phyloP scores from a whole-genome alignment of 371 early-diverging fungal species.

The Mortierella sp. region DNA sequence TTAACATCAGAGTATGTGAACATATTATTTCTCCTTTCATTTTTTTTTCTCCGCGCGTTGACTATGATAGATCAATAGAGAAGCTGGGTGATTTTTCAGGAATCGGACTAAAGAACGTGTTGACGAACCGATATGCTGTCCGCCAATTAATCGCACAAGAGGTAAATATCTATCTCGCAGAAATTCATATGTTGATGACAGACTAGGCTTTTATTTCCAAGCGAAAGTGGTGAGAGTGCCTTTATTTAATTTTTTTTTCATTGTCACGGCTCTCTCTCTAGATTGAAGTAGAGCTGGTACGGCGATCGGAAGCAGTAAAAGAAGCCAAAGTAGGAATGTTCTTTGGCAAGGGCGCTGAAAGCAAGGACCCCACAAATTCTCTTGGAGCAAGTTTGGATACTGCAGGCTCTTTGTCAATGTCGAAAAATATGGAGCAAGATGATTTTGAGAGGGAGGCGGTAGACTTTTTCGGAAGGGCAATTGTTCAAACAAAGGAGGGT shows the following conservation, averaged over 20 bases:
- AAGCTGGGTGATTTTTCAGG: constrained; percentile 61
- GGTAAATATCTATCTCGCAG: constrained; percentile 57
- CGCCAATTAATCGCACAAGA: constrained; percentile 85
- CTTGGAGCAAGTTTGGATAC: constrained; percentile 19
- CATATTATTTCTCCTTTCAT: neutral
- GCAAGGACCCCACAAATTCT: neutral
- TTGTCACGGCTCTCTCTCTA: constrained; percentile 24
- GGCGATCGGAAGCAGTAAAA: constrained; percentile 63
- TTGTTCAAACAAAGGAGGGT: constrained; percentile 42
- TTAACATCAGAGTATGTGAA: neutral
- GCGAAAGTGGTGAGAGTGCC: neutral
- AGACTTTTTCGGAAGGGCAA: constrained; percentile 81
- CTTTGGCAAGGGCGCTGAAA: constrained; percentile 7
- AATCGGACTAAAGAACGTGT: constrained; percentile 57
- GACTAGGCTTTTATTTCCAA: too few relatives aligned
- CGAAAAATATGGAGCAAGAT: constrained; percentile 9
- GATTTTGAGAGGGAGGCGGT: constrained; percentile 50
- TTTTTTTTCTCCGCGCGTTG: neutral
- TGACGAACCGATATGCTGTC: constrained; percentile 77
- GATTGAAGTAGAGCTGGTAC: constrained; percentile 73
- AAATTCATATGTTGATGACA: too few relatives aligned
- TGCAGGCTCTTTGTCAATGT: neutral
- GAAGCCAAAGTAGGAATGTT: constrained; percentile 23
- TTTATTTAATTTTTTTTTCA: constrained; percentile 1
- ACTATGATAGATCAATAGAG: constrained; percentile 68